Evolutionary conservation across 2,329 filamentous ascomycete species (phyloP).

Genomic region (Apiospora marii): DNA sequence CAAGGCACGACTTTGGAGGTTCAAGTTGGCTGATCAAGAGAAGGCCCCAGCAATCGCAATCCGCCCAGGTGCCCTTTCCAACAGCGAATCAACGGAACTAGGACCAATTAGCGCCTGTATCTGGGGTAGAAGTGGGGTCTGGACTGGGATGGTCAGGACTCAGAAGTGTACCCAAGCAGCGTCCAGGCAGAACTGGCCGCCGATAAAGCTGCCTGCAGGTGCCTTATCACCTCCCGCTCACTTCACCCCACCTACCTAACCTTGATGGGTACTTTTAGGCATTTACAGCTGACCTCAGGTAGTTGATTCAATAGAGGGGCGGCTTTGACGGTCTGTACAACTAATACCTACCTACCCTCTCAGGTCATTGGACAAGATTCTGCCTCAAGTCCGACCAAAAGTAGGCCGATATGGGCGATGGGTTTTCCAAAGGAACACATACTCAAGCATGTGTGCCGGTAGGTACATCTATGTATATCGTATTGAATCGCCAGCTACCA

Average conservation of each 20-base stretch:
- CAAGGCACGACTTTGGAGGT: slow-evolving; percentile 13
- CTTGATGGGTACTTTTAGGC: slow-evolving; percentile 11
- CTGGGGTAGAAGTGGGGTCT: slow-evolving; percentile 12
- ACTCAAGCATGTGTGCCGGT: background rate
- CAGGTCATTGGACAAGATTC: slow-evolving; percentile 1
- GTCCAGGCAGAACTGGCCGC: slow-evolving; percentile 16
- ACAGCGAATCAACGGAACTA: background rate
- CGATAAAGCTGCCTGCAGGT: slow-evolving; percentile 16
- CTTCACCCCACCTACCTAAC: slow-evolving; percentile 7
- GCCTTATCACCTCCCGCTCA: slow-evolving; percentile 16
- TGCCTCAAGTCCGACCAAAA: background rate
- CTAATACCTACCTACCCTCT: background rate
- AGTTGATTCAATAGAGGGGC: background rate
- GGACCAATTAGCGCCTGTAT: slow-evolving; percentile 18
- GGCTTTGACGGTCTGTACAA: slow-evolving; percentile 15
- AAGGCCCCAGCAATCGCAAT: background rate
- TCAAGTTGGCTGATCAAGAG: slow-evolving; percentile 6
- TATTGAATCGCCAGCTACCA: background rate
- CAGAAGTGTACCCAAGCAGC: background rate
- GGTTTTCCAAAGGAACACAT: background rate
- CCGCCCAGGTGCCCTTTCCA: slow-evolving; percentile 8
- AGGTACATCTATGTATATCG: background rate
- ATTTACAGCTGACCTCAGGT: slow-evolving; percentile 6
- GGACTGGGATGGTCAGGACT: background rate
- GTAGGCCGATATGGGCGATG: background rate